Conservation (phyloP, 2,329 filamentous ascomycete genomes). For the Geosmithia morbida region DNA sequence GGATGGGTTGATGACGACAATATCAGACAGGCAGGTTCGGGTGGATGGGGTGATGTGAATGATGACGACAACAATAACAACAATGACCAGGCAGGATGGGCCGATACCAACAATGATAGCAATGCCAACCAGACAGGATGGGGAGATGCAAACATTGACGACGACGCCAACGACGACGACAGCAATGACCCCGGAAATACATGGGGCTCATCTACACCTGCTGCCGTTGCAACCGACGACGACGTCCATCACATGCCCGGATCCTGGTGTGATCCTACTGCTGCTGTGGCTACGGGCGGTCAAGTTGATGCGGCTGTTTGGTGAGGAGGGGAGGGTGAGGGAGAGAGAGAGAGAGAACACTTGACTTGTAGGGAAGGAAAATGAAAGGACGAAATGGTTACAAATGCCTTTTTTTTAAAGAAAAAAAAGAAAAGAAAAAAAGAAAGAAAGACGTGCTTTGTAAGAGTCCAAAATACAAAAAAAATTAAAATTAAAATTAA, state of each 20-base stretch:
- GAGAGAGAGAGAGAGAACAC: not conserved
- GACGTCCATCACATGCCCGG: not conserved
- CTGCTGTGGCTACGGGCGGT: conserved; percentile 17
- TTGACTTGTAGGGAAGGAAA: too few species aligned
- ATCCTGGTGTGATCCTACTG: conserved; percentile 14
- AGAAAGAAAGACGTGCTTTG: not conserved
- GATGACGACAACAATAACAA: conserved; percentile 2
- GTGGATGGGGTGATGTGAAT: not conserved
- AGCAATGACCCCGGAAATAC: not conserved
- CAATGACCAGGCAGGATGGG: not conserved
- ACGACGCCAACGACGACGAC: not conserved
- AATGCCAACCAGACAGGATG: not conserved
- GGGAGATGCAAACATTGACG: not conserved
- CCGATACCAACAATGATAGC: conserved; percentile 1
- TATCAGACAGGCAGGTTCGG: too few species aligned
- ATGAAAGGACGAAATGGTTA: too few species aligned
- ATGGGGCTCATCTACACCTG: not conserved
- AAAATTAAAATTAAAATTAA: too few species aligned
- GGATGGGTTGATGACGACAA: too few species aligned
- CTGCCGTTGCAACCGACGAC: not conserved
- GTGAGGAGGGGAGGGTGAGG: not conserved
- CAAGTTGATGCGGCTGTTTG: not conserved
- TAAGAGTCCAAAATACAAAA: not conserved
- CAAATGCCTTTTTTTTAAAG: not conserved
- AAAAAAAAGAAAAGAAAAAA: not conserved